These are phyloP conservation scores for Fusarium mundagurra DNA, from an alignment of 2,329 filamentous ascomycete genomes.

Conservation along the genomic window DNA sequence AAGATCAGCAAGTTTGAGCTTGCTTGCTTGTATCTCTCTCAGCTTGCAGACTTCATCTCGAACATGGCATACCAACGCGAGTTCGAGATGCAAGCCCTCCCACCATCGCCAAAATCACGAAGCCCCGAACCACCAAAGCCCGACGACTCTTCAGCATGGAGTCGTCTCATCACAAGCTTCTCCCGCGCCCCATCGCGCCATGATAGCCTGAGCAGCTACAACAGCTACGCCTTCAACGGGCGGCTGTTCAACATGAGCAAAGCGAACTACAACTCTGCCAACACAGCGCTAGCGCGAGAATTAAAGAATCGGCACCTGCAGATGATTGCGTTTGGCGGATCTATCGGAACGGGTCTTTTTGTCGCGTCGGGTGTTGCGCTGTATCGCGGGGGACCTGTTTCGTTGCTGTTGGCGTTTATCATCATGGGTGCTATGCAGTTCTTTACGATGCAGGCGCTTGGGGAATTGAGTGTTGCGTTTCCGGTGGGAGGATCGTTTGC, in stretches of 20 bases:
- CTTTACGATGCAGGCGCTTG: slow-evolving; percentile 89
- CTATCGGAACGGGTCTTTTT: slow-evolving; percentile 87
- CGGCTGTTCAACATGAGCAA: slow-evolving; percentile 62
- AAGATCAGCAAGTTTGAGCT: neutral
- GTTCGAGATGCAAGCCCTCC: slow-evolving; percentile 28
- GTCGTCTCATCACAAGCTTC: slow-evolving; percentile 25
- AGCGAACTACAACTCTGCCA: slow-evolving; percentile 77
- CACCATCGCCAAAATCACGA: slow-evolving; percentile 2
- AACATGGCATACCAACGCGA: slow-evolving; percentile 40
- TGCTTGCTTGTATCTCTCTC: neutral
- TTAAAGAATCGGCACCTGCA: slow-evolving; percentile 76
- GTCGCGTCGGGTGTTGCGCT: slow-evolving; percentile 83
- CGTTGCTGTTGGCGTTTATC: slow-evolving; percentile 76
- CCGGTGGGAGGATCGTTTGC: slow-evolving; percentile 93
- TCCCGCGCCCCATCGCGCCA: slow-evolving; percentile 20
- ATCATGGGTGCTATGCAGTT: slow-evolving; percentile 89
- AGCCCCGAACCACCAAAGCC: neutral
- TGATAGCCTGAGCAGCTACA: slow-evolving; percentile 20
- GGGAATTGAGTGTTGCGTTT: slow-evolving; percentile 89
- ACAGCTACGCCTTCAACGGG: slow-evolving; percentile 16
- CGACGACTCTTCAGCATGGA: neutral
- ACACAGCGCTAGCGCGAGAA: slow-evolving; percentile 77
- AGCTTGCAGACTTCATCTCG: neutral
- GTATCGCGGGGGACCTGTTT: slow-evolving; percentile 77
- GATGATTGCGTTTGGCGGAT: slow-evolving; percentile 72